Conservation (phyloP, 2,329 filamentous ascomycete genomes). For the Fusarium sp. region DNA sequence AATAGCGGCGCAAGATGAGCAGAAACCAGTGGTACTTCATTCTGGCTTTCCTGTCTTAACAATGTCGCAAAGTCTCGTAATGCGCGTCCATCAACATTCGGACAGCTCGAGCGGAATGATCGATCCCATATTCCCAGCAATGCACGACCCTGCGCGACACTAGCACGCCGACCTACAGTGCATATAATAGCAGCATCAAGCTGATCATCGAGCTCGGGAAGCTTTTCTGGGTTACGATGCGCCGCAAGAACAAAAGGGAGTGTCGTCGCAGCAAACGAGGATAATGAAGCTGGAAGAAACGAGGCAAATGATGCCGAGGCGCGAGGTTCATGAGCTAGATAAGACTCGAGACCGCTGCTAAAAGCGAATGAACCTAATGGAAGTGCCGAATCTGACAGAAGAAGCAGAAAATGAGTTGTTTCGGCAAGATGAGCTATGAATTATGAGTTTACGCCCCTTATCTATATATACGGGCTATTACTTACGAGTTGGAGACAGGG, state of each 20-base stretch:
- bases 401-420: slow-evolving; percentile 73
- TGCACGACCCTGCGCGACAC: slow-evolving; percentile 80
- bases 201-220: slow-evolving; percentile 76
- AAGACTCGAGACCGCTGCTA: slow-evolving; percentile 85
- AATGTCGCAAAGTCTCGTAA: slow-evolving; percentile 54
- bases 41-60: slow-evolving; percentile 49
- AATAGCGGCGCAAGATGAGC: slow-evolving; percentile 79
- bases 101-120: slow-evolving; percentile 65
- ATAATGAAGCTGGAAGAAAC: slow-evolving; percentile 78
- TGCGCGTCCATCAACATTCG: slow-evolving; percentile 46
- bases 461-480: slow-evolving; percentile 8
- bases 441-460: slow-evolving; percentile 15
- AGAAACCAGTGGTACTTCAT: slow-evolving; percentile 59
- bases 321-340: slow-evolving; percentile 73
- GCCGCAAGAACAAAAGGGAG: slow-evolving; percentile 81
- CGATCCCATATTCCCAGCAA: slow-evolving; percentile 82
- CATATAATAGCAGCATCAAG: slow-evolving; percentile 83
- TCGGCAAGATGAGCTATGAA: slow-evolving; percentile 36
- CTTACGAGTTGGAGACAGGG: slow-evolving; percentile 37
- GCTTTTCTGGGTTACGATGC: slow-evolving; percentile 64
- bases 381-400: slow-evolving; percentile 84
- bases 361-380: slow-evolving; percentile 90
- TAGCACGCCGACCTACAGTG: slow-evolving; percentile 81
- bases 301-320: slow-evolving; percentile 63
- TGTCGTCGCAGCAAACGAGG: slow-evolving; percentile 77